These are phyloP conservation scores for Aciculosporium take DNA, from an alignment of 2,329 filamentous ascomycete species.

Conservation along the genomic window DNA sequence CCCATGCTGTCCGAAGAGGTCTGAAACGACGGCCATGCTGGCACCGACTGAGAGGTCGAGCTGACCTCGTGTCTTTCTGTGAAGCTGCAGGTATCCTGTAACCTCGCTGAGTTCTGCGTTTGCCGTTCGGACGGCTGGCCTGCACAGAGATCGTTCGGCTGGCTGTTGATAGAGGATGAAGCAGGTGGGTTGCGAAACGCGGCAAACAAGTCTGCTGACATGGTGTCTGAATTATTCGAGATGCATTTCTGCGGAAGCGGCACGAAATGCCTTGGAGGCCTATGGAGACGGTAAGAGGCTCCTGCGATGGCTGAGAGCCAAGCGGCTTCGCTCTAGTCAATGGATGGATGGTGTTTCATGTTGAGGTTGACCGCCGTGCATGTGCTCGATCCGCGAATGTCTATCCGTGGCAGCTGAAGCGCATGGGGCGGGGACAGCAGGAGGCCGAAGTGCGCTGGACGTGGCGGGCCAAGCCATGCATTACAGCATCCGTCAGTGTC, in stretches of 20 bases:
- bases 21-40: slow-evolving; percentile 20
- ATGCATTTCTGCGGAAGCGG: neutral
- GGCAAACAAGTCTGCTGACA: slow-evolving; percentile 54
- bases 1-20: slow-evolving; percentile 10
- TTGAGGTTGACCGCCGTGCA: too few relatives aligned
- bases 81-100: slow-evolving; percentile 15
- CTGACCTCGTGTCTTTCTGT: slow-evolving; percentile 8
- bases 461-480: neutral
- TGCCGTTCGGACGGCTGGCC: slow-evolving; percentile 8
- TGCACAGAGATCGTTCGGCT: slow-evolving; percentile 3
- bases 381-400: too few relatives aligned
- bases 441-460: neutral
- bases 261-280: neutral
- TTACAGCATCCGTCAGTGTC: neutral
- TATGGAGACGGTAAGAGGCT: neutral
- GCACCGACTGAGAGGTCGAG: slow-evolving; percentile 9
- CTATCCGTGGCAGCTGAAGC: too few relatives aligned
- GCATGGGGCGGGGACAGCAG: neutral
- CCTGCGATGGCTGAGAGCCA: neutral
- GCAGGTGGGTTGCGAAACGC: slow-evolving; percentile 41
- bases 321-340: neutral
- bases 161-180: slow-evolving; percentile 14
- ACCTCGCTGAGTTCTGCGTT: slow-evolving; percentile 1
- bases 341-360: too few relatives aligned
- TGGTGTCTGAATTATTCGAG: slow-evolving; percentile 15